Evolutionary conservation across 1,139 yeast genomes (phyloP).

Genomic region (Candida tetrigidarum): DNA sequence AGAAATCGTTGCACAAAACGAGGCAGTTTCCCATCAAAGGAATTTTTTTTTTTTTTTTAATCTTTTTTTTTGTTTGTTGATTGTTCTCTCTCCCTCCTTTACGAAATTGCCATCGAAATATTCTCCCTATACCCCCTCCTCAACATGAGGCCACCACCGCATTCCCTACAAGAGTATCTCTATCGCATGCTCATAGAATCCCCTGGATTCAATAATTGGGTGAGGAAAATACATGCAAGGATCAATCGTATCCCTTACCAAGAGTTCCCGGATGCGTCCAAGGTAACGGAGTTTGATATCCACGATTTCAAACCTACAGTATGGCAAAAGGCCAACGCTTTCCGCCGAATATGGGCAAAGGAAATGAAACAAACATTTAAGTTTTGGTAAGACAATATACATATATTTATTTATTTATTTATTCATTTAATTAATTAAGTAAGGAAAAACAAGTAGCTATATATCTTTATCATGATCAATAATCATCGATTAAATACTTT

Average conservation of each 20-base stretch:
- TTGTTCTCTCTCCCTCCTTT: too few relatives aligned
- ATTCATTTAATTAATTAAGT: too few relatives aligned
- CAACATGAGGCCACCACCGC: constrained; percentile 35
- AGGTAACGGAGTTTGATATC: constrained; percentile 22
- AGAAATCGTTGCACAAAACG: constrained; percentile 3
- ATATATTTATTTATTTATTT: too few relatives aligned
- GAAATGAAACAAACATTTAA: constrained; percentile 63
- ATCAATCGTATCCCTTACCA: constrained; percentile 60
- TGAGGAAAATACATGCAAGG: constrained; percentile 62
- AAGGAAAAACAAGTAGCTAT: constrained; percentile 4
- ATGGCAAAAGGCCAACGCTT: constrained; percentile 63
- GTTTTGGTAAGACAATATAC: constrained; percentile 25
- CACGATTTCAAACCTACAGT: constrained; percentile 50
- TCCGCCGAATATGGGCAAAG: constrained; percentile 60
- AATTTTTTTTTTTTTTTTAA: constrained; percentile 7
- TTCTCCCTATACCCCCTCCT: too few relatives aligned
- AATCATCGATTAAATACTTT: constrained; percentile 14
- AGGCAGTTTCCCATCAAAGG: neutral
- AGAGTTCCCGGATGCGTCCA: constrained; percentile 19
- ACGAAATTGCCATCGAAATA: too few relatives aligned
- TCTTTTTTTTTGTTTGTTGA: too few relatives aligned
- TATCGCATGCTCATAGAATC: constrained; percentile 57
- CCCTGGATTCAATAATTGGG: constrained; percentile 70
- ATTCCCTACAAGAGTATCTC: constrained; percentile 52
- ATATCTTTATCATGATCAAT: constrained; percentile 2